phyloP scores from a whole-genome alignment of 805 yeast species.

The Komagataella populi region DNA sequence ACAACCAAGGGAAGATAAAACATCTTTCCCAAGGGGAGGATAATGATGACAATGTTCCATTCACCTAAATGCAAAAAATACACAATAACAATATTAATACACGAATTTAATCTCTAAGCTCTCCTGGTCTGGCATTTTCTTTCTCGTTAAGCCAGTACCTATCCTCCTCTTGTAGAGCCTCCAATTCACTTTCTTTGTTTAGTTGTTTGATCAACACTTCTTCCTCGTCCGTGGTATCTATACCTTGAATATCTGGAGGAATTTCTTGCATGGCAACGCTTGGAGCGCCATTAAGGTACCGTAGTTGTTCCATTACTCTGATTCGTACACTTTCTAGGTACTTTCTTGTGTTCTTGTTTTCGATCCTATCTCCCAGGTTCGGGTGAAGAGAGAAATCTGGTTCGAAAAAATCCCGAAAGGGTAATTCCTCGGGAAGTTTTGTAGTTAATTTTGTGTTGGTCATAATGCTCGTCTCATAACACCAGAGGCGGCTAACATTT shows the following conservation, averaged over 20 bases:
- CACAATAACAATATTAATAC: not conserved
- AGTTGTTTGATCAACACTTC: slow-evolving; percentile 19
- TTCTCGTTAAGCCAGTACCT: slow-evolving; percentile 22
- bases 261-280: slow-evolving; percentile 85
- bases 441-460: slow-evolving; percentile 66
- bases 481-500: slow-evolving; percentile 90
- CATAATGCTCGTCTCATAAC: slow-evolving; percentile 86
- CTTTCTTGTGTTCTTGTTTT: slow-evolving; percentile 74
- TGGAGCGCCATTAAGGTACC: slow-evolving; percentile 84
- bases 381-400: slow-evolving; percentile 92
- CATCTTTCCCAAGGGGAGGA: slow-evolving; percentile 13
- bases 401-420: slow-evolving; percentile 72
- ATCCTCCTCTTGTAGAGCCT: slow-evolving; percentile 19
- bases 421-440: slow-evolving; percentile 62
- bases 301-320: slow-evolving; percentile 65
- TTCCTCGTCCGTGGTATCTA: slow-evolving; percentile 33
- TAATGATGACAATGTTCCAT: slow-evolving; percentile 21
- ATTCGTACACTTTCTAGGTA: slow-evolving; percentile 70
- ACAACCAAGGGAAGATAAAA: slow-evolving; percentile 12
- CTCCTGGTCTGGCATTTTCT: slow-evolving; percentile 10
- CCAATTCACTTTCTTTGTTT: slow-evolving; percentile 19
- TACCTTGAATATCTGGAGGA: slow-evolving; percentile 49
- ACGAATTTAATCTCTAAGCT: slow-evolving; percentile 1
- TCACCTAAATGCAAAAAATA: slow-evolving; percentile 8
- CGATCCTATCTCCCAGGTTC: slow-evolving; percentile 60